Base-by-base conservation (phyloP, 2,329 filamentous ascomycete species). In the Chrysosporium queenslandicum region DNA sequence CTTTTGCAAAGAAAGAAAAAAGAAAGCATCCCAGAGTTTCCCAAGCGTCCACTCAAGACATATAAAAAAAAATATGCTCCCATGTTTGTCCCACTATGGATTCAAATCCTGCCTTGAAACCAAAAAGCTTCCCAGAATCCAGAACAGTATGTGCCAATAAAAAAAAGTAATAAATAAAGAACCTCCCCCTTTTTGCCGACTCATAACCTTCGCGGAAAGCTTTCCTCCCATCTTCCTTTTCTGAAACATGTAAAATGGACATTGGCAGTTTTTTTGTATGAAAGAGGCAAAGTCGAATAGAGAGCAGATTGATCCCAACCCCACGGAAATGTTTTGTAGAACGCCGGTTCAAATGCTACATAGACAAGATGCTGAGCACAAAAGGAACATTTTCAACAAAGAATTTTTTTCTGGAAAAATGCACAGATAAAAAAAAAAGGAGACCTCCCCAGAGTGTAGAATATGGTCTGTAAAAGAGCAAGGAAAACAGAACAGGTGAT, bases 281-380 rank as follows among this genome's bases (percentile, higher is more conserved):
- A n/a, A n/a, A n/a, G 23, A 30, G n/a, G 4, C 4, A 12, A 37
- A 37, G 34, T 21, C 2, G 14, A 40, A 40, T 20, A 12, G 37
- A 40, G 37, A 20, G n/a, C 6, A 40, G 12, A 40, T n/a, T 18
- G 12, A 20, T 41, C 25, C 47, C 47, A 42, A 23, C 45, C 45
- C 8, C n/a, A n/a, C 30, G 18, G 14, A 21, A 47, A 39, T 46
- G 43, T 23, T 47, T 21, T 25, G 41, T 40, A 29, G n/a, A 50
- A 50, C 47, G 47, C 47, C 47, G 47, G 29, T 25, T 42, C 18
- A n/a, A 50, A 50, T 50, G 47, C 47, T 42, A 37, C 47, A 20
- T 42, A 9, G 25, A 50, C 34, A n/a, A n/a, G 37, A 41, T 50
- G 47, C 25, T 32, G 32, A 50, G 32, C 29, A 50, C 12, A 50